Evolutionary conservation across 2,329 filamentous ascomycete species (phyloP).

Genomic region (Bipolaris oryzae): DNA sequence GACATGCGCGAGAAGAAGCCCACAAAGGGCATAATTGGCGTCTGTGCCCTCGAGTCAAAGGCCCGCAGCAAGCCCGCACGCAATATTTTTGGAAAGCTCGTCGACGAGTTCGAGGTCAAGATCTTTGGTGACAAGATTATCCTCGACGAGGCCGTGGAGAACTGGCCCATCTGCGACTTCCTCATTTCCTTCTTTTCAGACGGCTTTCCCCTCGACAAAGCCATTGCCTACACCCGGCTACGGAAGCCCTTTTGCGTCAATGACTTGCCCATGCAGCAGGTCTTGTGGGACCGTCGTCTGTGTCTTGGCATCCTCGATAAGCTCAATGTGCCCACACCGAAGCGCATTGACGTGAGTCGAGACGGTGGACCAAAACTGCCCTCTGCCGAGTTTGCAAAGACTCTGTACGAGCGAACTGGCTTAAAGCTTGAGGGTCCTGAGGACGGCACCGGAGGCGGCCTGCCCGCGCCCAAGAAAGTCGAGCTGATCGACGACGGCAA

Average conservation of each 20-base stretch:
- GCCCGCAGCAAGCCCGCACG: conserved; percentile 95
- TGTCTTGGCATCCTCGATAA: conserved; percentile 88
- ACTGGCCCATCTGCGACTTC: conserved; percentile 96
- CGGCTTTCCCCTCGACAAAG: conserved; percentile 95
- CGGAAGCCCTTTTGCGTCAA: conserved; percentile 98
- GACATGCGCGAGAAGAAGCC: conserved; percentile 61
- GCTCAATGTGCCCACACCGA: conserved; percentile 87
- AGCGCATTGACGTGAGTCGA: conserved; percentile 85
- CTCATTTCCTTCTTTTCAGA: conserved; percentile 98
- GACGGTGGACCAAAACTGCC: conserved; percentile 86
- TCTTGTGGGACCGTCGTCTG: conserved; percentile 92
- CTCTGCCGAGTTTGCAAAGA: conserved; percentile 77
- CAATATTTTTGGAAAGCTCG: conserved; percentile 91
- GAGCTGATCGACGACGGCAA: conserved; percentile 91
- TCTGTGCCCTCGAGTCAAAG: conserved; percentile 94
- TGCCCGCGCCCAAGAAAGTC: conserved; percentile 67
- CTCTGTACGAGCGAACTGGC: conserved; percentile 80
- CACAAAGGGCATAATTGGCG: conserved; percentile 74
- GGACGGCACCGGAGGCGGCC: conserved; percentile 67
- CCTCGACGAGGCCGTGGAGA: conserved; percentile 92
- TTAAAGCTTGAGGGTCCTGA: conserved; percentile 74
- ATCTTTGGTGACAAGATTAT: conserved; percentile 99
- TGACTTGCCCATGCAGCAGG: conserved; percentile 94
- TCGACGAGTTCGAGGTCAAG: conserved; percentile 93
- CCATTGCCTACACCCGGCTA: conserved; percentile 91